Base-by-base conservation (phyloP, 2,329 filamentous ascomycete genomes). In the Ophiostoma sp. region DNA sequence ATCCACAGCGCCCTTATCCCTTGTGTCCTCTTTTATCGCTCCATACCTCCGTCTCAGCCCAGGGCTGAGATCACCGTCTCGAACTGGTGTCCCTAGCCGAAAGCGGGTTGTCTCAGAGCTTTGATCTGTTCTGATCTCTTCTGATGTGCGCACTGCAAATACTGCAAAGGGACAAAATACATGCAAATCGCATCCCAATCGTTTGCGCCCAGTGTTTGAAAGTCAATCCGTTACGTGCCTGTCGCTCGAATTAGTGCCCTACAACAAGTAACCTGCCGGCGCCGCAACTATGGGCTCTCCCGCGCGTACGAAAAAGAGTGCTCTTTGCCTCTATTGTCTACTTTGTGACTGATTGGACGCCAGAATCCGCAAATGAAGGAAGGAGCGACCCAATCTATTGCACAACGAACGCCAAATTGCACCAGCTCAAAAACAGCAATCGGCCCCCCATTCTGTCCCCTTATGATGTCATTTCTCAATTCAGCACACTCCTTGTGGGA, bases 381-480 rank as follows among this genome's bases (percentile, higher is more conserved):
- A 50, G 63, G 42, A 68, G 42, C 63, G 25, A 48, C 25, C 63
- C 33, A 68, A 68, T 28, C n/a, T 68, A 42, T 42, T 28, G 22
- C 39, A n/a, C 22, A 61, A 22, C 31, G 31, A 36, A 9, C 5
- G 7, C 19, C 39, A 33, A 50, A 68, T 50, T n/a, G 42, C 39
- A 11, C 57, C 57, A 61, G 31, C 57, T 36, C 55, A 61, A 9
- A 36, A 61, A 36, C 55, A 36, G 55, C 55, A 61, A 33, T 17
- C 55, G 17, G 12, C 61, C n/a, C 61, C 45, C 25, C 28, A n/a
- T 36, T 61, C 31, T n/a, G 28, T 15, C 19, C n/a, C 68, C n/a
- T 22, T n/a, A 70, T 70, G 68, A 70, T 57, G 68, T 70, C 68
- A 70, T 57, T 55, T 17, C 31, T 57, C 68, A 57, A 39, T 57